Evolutionary conservation across 495 filamentous ascomycete genomes (phyloP).

Genomic region (Aspergillus haitiensis): DNA sequence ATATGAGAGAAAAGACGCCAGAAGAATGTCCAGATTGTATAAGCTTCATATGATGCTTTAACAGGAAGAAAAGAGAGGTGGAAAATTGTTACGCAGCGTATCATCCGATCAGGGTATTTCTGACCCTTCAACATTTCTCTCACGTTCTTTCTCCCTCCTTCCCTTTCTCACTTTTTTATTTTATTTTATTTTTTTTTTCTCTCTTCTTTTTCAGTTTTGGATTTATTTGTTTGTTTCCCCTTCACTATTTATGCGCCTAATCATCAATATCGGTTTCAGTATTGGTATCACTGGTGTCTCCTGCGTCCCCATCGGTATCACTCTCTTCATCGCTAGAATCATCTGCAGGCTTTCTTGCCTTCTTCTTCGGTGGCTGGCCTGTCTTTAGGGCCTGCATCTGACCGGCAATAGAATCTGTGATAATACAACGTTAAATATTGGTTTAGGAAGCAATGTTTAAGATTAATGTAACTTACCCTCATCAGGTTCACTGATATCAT

Average conservation of each 20-base stretch:
- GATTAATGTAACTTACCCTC: conserved; percentile 68
- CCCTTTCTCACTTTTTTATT: background rate
- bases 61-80: background rate
- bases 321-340: conserved; percentile 76
- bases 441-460: background rate
- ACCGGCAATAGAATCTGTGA: conserved; percentile 84
- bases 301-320: conserved; percentile 81
- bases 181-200: background rate
- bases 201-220: background rate
- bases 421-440: conserved; percentile 31
- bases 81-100: background rate
- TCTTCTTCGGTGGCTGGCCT: conserved; percentile 58
- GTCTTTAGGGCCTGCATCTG: conserved; percentile 90
- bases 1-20: no score
- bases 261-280: conserved; percentile 74
- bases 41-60: background rate
- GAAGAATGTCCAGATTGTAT: no score
- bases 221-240: background rate
- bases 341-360: conserved; percentile 57
- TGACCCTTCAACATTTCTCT: background rate
- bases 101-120: conserved; percentile 5
- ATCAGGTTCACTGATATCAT: conserved; percentile 96
- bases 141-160: background rate
- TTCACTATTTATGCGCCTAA: conserved; percentile 21
- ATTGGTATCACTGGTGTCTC: conserved; percentile 74